Evolutionary conservation across 2,329 filamentous ascomycete genomes (phyloP), one percentile per base, ranked within the genome.

Genomic region (Cladobotryum protrusum): DNA sequence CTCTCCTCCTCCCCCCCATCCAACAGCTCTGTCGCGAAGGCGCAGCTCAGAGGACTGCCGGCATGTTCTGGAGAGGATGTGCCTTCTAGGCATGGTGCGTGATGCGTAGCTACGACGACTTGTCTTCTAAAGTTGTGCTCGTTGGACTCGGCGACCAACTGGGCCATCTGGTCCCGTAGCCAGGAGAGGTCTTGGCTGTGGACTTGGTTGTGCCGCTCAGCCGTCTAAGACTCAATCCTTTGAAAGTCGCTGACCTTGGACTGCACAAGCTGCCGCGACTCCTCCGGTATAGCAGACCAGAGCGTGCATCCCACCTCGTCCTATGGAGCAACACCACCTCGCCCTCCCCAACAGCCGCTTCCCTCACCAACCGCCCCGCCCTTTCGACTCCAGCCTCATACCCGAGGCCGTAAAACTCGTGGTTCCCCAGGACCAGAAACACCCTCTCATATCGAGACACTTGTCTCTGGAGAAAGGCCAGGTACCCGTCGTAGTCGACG

Each of bases 101-200:
- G 79, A 47, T 83, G 78, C 0, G 78, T 83, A 0, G 75, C 70
- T 0, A 83, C 70, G 0, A 83, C 51, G 5, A 81, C 48, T 37
- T 44, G 55, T 43, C 61, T 55, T 29, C 29, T 53, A 1, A 45
- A 48, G 14, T 55, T 51, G 36, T 57, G 53, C 34, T 49, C 52
- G 24, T 29, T 29, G 3, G 24, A 29, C 33, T 56, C 54, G 2
- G 45, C 2, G 4, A 50, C 47, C 3, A 54, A 42, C 33, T 19
- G 15, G 6, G 50, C 39, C 35, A 60, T 55, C 39, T 63, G 54
- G 14, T 57, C 41, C n/a, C 59, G 64, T 12, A 84, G 65, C 79
- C 79, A 84, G 2, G 65, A 56, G 4, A 73, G 54, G 52, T 84
- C 80, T 15, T 64, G 54, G 2, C 59, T 58, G 59, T 82, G 75